Evolutionary conservation across 495 filamentous ascomycete species (phyloP), one percentile per base, ranked within the genome.

Genomic region (Parathielavia appendiculata): DNA sequence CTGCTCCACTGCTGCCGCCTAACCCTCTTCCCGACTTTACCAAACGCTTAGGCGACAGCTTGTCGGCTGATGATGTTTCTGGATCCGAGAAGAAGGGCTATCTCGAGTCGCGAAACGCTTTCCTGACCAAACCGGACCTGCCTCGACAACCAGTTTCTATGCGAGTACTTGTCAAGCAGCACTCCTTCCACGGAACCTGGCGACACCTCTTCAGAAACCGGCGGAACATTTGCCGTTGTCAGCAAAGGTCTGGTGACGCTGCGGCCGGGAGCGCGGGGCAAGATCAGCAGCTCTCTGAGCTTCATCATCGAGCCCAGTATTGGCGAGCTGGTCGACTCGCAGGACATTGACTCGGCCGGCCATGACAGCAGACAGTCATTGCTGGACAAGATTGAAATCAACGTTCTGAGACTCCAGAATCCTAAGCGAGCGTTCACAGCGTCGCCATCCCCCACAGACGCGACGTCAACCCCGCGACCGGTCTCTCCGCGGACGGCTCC

Each of bases 401-500:
- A 65, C 45, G 67, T 74, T 16, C 72, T 74, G 14, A 71, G 68
- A 54, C 67, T 73, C 57, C 66, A 54, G 12, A 71, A 67, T 12
- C 67, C 74, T 16, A 69, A 69, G 14, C 63, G 65, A 9, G 64
- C 69, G 6, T 69, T 74, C 43, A 62, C 56, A 4, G 56, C 38
- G 16, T 26, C 50, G 12, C 30, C 20, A 14, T 57, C 44, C n/a
- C 26, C 44, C 2, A 45, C 54, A 13, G 52, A 51, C 7, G 22
- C 53, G 2, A 16, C n/a, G 34, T 52, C 54, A 19, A 58, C 50
- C 7, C 54, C 59, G 9, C 39, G 19, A 32, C 30, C 41, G 0
- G 23, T n/a, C 20, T 44, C 36, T 1, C 41, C 57, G 5, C 44
- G 53, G 30, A 32, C 51, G 7, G 39, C 14, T 4, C 39, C 47